Percentiles rank a stretch among this genome's conserved stretches.
phyloP scores from a whole-genome alignment of 345 rosid genomes.

The Citrus medica region DNA sequence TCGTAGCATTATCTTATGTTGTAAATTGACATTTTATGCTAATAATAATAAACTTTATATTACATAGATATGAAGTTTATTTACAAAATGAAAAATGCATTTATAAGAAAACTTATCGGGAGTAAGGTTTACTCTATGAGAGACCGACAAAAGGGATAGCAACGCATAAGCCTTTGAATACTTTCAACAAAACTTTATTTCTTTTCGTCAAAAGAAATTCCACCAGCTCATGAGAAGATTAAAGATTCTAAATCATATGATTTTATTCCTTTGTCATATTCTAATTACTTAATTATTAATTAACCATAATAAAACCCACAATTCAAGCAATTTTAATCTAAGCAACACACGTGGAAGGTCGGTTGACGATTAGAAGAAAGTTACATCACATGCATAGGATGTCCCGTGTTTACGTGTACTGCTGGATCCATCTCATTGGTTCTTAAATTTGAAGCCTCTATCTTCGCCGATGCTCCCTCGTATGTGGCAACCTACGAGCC shows the following conservation, averaged over 20 bases:
- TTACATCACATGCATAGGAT: background rate
- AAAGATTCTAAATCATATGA: background rate
- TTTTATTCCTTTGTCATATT: background rate
- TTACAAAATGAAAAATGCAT: no score
- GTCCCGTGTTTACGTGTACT: background rate
- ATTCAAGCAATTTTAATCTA: background rate
- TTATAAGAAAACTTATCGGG: no score
- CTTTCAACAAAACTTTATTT: background rate
- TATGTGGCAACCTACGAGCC: constrained; percentile 8
- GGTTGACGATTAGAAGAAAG: background rate
- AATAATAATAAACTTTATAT: no score
- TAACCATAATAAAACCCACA: background rate
- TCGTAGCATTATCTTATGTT: no score
- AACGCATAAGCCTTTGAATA: no score
- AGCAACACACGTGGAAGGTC: background rate
- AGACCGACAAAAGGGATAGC: background rate
- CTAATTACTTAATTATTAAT: background rate
- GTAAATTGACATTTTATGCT: no score
- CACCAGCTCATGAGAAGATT: background rate
- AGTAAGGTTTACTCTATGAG: background rate
- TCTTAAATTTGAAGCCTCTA: background rate
- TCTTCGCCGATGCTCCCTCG: background rate
- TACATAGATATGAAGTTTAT: no score
- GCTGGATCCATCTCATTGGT: background rate
- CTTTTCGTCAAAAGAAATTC: constrained; percentile 1